Conservation (phyloP, 2,329 filamentous ascomycete species). For the Trichoderma hamatum region DNA sequence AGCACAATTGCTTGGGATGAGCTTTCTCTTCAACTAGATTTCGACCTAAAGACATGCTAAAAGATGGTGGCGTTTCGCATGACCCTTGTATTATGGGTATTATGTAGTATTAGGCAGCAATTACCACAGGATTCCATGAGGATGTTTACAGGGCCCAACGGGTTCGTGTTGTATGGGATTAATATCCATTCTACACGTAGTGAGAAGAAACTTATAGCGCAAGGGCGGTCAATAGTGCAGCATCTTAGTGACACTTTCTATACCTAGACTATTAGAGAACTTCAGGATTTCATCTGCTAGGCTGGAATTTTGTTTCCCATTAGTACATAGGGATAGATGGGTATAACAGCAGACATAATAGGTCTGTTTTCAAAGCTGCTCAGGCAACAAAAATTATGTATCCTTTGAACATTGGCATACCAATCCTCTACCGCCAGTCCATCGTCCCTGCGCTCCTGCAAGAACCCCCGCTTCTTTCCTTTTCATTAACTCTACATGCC, state of each 20-base stretch:
- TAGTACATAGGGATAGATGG: not conserved
- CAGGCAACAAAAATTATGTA: not conserved
- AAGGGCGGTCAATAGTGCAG: not conserved
- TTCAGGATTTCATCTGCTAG: not conserved
- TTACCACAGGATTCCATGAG: not conserved
- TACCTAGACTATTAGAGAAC: not conserved
- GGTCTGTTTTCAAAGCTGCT: not conserved
- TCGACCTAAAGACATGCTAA: not conserved
- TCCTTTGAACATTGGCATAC: not conserved
- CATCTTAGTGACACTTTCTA: not conserved
- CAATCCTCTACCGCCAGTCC: not conserved
- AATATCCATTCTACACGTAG: not conserved
- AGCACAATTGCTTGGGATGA: not conserved
- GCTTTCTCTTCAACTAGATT: not conserved
- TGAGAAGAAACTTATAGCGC: not conserved
- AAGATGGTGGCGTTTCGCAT: not conserved
- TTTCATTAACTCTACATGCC: not conserved
- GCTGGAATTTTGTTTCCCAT: not conserved
- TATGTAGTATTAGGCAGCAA: not conserved
- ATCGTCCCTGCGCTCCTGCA: not conserved
- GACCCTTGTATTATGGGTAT: not conserved
- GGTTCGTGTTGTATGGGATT: not conserved
- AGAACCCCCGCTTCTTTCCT: not conserved
- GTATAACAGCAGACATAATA: not conserved
- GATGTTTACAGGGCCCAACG: not conserved